phyloP scores from a whole-genome alignment of 129 eudicot species.

The Pittosporum tobira region DNA sequence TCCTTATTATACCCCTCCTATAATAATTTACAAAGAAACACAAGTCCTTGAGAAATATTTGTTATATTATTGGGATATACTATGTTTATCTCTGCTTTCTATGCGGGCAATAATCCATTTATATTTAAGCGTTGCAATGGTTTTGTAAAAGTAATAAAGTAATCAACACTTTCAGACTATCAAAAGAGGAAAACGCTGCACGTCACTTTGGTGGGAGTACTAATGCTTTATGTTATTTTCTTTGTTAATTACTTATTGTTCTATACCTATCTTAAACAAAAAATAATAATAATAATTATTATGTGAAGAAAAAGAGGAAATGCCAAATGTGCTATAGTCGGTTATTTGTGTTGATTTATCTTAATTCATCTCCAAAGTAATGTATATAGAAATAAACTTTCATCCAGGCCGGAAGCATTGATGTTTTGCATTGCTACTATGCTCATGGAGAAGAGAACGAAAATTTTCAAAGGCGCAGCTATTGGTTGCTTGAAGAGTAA shows the following conservation, averaged over 20 bases:
- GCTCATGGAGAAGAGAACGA: constrained; percentile 98
- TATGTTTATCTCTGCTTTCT: no score
- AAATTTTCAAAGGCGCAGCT: constrained; percentile 96
- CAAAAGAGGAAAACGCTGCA: neutral
- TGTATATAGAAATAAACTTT: constrained; percentile 11
- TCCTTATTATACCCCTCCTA: neutral
- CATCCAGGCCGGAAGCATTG: constrained; percentile 89
- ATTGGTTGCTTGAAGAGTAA: constrained; percentile 99
- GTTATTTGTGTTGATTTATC: neutral
- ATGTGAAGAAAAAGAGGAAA: no score
- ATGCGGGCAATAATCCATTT: neutral
- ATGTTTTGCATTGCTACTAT: constrained; percentile 95
- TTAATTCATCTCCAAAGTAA: constrained; percentile 3
- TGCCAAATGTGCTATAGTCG: neutral
- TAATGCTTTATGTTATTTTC: neutral
- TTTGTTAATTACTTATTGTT: no score
- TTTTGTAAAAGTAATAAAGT: neutral
- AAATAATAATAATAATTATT: no score
- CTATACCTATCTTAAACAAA: no score
- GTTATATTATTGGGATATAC: no score
- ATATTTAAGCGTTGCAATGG: neutral
- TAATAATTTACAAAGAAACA: no score
- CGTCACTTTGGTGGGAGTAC: neutral
- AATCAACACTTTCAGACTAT: no score
- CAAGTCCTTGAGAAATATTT: no score